Evolutionary conservation across 1,139 yeast genomes (phyloP), one percentile per base, ranked within the genome.

Genomic region (Yamadazyma trypodendri): DNA sequence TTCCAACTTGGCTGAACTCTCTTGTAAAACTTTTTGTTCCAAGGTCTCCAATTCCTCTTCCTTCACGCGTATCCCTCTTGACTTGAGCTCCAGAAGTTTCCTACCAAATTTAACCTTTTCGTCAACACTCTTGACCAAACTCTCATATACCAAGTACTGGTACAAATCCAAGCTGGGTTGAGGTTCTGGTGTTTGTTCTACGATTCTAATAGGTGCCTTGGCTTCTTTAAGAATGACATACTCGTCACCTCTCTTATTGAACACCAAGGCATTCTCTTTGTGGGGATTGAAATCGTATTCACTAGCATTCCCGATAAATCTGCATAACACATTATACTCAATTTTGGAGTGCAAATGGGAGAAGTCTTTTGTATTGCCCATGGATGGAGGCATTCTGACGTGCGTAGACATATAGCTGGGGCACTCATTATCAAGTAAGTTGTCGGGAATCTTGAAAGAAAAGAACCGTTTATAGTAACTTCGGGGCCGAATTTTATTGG

Each of bases 211-310:
- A 21, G 51, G 52, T 11, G 13, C 11, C n/a, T 30, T 31, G 3
- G 16, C 10, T 34, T 68, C 69, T 42, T 65, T 66, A 34, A 68
- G 55, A 36, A 70, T 68, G 23, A 68, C 61, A 47, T 60, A 68
- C 48, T 70, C 75, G 43, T 68, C 74, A 47, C 74, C 74, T 18
- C 45, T 48, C 28, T 63, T 52, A 46, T 68, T 68, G 34, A 66
- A 56, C 45, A 67, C 58, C 34, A 52, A 56, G 6, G 65, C 60
- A 31, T 55, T 50, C 11, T 45, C 38, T 28, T 52, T 49, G 13
- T 45, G 44, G 17, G 48, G 43, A 21, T 51, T 52, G 24, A 51
- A 57, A 12, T 51, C 46, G 45, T 61, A 65, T 25, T 37, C 56
- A 9, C 60, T 56, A 9, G 68, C 66, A 36, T 65, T 58, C 32